Evolutionary conservation across 1,284 basidiomycete species (phyloP), one percentile per base, ranked within the genome.

Genomic region (Cryptococcus neoformans): DNA sequence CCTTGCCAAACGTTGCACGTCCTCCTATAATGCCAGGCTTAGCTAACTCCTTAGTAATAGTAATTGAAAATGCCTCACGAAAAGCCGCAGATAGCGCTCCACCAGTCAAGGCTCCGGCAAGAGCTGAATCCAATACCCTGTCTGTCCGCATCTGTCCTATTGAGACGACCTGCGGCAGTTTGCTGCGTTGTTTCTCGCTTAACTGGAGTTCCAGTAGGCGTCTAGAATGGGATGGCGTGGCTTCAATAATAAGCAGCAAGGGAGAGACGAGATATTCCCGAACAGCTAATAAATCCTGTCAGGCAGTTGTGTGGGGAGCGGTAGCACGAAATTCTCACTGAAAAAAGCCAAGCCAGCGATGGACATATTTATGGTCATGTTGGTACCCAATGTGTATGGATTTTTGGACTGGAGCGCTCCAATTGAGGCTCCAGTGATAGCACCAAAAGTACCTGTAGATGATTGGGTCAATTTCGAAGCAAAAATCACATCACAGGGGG

Each of bases 221-320:
- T 17, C 49, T 54, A 17, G 53, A 53, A 50, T 74, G 69, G 3
- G 55, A 62, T 12, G 59, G 44, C 7, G 64, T 67, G 4, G 57
- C 51, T n/a, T 65, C 55, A 2, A 59, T 21, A 1, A 62, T 56
- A 6, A 68, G 52, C 14, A 76, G 62, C 2, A 69, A 41, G 0
- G 76, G 76, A 4, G 75, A 72, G 39, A 78, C 62, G 55, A 75
- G 34, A 60, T 77, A 77, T 65, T 78, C 76, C 56, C 76, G 52
- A 12, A 74, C 53, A 35, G 67, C 73, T 73, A 51, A 41, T 28
- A 28, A 28, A 21, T 34, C 8, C 16, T 10, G 21, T 47, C 4
- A 52, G 39, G 41, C 42, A 5, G 35, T 21, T 39, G 38, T 12
- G 17, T 49, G 10, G 34, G 21, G 6, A 38, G 17, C n/a, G 12